Evolutionary conservation across 257 asterid genomes (phyloP).

Genomic region (Fraxinus pennsylvanica): DNA sequence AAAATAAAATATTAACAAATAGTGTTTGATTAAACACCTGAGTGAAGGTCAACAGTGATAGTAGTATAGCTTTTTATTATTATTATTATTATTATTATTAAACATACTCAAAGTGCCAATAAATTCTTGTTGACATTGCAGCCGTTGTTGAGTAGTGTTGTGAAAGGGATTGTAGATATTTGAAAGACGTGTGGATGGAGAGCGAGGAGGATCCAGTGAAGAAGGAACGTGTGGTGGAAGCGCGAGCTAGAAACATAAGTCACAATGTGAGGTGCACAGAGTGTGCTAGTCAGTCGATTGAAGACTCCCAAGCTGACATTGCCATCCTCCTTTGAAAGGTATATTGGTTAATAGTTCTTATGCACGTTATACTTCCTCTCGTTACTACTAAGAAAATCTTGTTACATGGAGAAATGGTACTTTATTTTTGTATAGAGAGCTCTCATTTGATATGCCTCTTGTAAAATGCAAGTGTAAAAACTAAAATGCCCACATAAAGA

Average conservation of each 20-base stretch:
- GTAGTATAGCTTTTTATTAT: not conserved
- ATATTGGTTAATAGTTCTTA: not conserved
- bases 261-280: conserved; percentile 95
- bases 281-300: conserved; percentile 96
- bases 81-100: not conserved
- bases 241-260: conserved; percentile 87
- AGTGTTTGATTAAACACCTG: conserved; percentile 36
- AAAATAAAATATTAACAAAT: not conserved
- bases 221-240: conserved; percentile 70
- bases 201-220: conserved; percentile 51
- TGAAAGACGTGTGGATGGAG: conserved; percentile 49
- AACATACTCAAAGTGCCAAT: not conserved
- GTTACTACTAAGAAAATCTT: not conserved
- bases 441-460: not conserved
- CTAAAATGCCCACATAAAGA: not conserved
- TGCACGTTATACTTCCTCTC: not conserved
- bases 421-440: not conserved
- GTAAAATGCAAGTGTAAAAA: not conserved
- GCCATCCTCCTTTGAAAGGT: conserved; percentile 93
- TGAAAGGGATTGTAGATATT: conserved; percentile 16
- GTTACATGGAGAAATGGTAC: not conserved
- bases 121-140: not conserved
- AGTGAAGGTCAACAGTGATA: not conserved
- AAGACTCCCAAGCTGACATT: conserved; percentile 93
- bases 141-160: conserved; percentile 3